A percentile compares a stretch with the other conserved stretches of the same genome.
phyloP scores from a whole-genome alignment of 352 stramenopile genomes.

The Ophiocytium majus region DNA sequence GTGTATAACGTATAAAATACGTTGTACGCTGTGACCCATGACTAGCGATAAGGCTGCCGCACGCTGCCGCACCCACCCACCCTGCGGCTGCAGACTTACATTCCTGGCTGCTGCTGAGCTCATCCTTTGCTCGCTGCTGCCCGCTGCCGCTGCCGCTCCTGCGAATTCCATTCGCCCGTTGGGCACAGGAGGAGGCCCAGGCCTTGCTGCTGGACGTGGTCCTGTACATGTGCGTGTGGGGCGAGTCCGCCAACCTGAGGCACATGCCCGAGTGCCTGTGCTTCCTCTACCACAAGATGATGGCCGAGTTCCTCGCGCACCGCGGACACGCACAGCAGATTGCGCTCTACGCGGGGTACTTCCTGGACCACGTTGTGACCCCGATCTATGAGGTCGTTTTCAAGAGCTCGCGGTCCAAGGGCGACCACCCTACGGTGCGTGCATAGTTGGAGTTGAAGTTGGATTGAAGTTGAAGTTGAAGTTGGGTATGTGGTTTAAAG shows the following conservation, averaged over 20 bases:
- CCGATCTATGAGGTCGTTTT: constrained; percentile 92
- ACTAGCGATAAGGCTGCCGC: too few relatives aligned
- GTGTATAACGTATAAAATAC: too few relatives aligned
- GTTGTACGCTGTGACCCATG: too few relatives aligned
- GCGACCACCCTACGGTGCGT: constrained; percentile 84
- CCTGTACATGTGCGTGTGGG: constrained; percentile 98
- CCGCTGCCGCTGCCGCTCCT: too few relatives aligned
- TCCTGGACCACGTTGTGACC: constrained; percentile 93
- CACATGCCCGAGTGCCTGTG: constrained; percentile 96
- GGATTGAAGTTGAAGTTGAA: too few relatives aligned
- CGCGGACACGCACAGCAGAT: constrained; percentile 20
- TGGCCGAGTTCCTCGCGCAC: constrained; percentile 68
- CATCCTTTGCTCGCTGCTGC: too few relatives aligned
- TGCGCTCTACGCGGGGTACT: constrained; percentile 87
- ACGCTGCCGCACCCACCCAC: too few relatives aligned
- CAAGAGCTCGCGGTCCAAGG: constrained; percentile 16
- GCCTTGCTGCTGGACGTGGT: constrained; percentile 73
- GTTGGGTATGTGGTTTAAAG: too few relatives aligned
- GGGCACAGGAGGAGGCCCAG: constrained; percentile 35
- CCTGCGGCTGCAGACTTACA: too few relatives aligned
- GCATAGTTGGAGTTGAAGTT: too few relatives aligned
- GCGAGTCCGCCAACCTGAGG: constrained; percentile 92
- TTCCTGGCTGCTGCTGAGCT: too few relatives aligned
- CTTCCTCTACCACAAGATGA: constrained; percentile 96
- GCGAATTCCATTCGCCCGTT: too few relatives aligned